These are phyloP conservation scores for Phanerodontia chrysosporium DNA, from an alignment of 768 basidiomycete genomes.

Conservation along the genomic window DNA sequence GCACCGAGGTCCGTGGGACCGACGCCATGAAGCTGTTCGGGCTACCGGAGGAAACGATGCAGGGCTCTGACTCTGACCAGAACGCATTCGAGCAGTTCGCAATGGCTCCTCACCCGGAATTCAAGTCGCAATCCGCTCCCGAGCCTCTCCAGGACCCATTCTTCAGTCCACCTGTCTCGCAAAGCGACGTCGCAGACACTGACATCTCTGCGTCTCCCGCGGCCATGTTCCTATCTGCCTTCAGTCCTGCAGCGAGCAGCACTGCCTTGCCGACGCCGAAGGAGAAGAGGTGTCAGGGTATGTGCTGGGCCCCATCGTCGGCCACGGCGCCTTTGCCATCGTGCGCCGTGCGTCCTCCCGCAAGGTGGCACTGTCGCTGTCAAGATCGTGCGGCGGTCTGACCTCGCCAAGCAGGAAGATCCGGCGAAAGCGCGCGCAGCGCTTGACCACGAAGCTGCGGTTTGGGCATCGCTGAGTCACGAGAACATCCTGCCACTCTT, in stretches of 20 bases:
- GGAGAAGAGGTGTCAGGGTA: slow-evolving; percentile 69
- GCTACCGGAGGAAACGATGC: slow-evolving; percentile 1
- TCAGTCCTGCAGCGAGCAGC: slow-evolving; percentile 39
- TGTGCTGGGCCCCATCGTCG: slow-evolving; percentile 70
- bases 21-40: slow-evolving; percentile 1
- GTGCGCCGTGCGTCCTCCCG: slow-evolving; percentile 65
- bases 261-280: slow-evolving; percentile 55
- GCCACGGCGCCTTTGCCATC: slow-evolving; percentile 77
- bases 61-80: slow-evolving; percentile 10
- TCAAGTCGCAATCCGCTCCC: slow-evolving; percentile 6
- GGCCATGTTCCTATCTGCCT: slow-evolving; percentile 68
- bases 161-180: slow-evolving; percentile 8
- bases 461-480: slow-evolving; percentile 77
- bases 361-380: slow-evolving; percentile 69
- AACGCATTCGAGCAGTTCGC: slow-evolving; percentile 6
- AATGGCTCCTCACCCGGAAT: not conserved
- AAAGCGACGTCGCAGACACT: slow-evolving; percentile 8
- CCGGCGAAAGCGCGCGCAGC: slow-evolving; percentile 46
- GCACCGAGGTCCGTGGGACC: not conserved
- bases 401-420: slow-evolving; percentile 49
- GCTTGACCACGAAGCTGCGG: slow-evolving; percentile 62
- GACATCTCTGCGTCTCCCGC: slow-evolving; percentile 52
- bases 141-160: slow-evolving; percentile 11
- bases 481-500: slow-evolving; percentile 88
- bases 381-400: slow-evolving; percentile 70